phyloP scores from a whole-genome alignment of 2,329 filamentous ascomycete species.

The Exophiala mesophila region DNA sequence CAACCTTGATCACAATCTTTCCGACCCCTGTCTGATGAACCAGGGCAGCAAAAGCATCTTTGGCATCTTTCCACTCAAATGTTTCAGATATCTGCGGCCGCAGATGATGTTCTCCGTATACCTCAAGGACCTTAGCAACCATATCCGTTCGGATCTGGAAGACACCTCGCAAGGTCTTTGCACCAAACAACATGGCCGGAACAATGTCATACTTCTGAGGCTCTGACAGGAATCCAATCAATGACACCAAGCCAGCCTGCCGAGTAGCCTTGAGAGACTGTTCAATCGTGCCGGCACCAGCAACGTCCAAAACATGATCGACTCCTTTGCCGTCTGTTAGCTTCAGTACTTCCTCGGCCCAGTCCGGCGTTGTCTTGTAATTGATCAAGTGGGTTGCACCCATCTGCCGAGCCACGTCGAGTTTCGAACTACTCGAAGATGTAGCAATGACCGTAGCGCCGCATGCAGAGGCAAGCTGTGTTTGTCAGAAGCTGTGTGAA shows the following conservation, averaged over 20 bases:
- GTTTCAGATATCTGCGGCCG: conserved; percentile 36
- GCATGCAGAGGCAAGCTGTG: conserved; percentile 43
- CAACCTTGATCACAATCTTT: conserved; percentile 2
- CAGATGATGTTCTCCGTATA: conserved; percentile 33
- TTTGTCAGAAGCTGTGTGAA: conserved; percentile 39
- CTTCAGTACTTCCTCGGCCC: conserved; percentile 42
- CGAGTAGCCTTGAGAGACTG: conserved; percentile 45
- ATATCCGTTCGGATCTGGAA: conserved; percentile 58
- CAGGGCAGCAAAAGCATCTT: conserved; percentile 33
- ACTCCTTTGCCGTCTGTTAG: conserved; percentile 43
- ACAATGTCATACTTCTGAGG: conserved; percentile 22
- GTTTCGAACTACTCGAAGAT: conserved; percentile 48
- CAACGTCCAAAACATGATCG: conserved; percentile 39
- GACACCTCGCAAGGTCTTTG: conserved; percentile 41
- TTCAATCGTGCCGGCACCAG: conserved; percentile 38
- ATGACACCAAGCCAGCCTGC: conserved; percentile 41
- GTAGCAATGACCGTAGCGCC: conserved; percentile 46
- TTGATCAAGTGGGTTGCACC: conserved; percentile 47
- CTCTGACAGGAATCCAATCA: conserved; percentile 13
- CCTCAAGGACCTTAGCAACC: conserved; percentile 36
- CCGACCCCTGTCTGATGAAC: conserved; percentile 30
- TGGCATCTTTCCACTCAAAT: conserved; percentile 37
- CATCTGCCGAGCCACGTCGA: conserved; percentile 33
- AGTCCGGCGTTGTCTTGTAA: conserved; percentile 43
- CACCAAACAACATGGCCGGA: conserved; percentile 29